Evolutionary conservation across 2,329 filamentous ascomycete genomes (phyloP).

Genomic region (Penicillium sp.): DNA sequence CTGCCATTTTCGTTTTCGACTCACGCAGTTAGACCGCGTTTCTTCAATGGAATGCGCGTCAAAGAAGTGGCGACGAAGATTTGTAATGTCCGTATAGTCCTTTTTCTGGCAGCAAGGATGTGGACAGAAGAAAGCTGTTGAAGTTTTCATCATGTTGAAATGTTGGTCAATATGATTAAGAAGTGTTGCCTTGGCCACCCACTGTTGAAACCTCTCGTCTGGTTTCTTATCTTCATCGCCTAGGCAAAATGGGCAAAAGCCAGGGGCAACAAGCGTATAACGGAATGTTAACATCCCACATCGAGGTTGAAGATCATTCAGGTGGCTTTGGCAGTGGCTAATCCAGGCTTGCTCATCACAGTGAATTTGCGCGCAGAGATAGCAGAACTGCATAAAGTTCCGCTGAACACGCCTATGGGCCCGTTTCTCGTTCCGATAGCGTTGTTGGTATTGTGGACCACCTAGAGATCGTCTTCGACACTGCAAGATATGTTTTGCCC

Average conservation of each 20-base stretch:
- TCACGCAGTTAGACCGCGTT: too few species aligned
- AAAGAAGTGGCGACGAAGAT: too few species aligned
- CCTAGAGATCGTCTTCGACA: conserved; percentile 7
- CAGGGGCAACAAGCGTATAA: conserved; percentile 8
- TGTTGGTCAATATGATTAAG: conserved; percentile 11
- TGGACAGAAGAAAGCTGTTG: too few species aligned
- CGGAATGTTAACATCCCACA: conserved; percentile 11
- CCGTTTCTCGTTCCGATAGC: conserved; percentile 12
- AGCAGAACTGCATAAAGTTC: conserved; percentile 14
- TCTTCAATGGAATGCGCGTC: too few species aligned
- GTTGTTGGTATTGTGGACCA: conserved; percentile 9
- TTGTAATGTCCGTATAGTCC: too few species aligned
- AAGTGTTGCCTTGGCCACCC: conserved; percentile 13
- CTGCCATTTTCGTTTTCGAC: too few species aligned
- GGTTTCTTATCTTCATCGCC: conserved; percentile 1
- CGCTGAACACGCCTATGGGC: conserved; percentile 4
- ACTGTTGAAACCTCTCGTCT: conserved; percentile 16
- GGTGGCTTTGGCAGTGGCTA: conserved; percentile 3
- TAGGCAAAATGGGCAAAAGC: conserved; percentile 11
- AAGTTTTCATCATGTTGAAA: too few species aligned
- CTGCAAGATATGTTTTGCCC: conserved; percentile 16
- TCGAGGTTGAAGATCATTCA: conserved; percentile 1
- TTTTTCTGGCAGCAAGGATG: too few species aligned
- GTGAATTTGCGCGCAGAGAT: conserved; percentile 8
- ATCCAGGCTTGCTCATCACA: not conserved